These are phyloP conservation scores for Hyphopichia wangnamkhiaoensis DNA, from an alignment of 1,139 yeast species.

Conservation along the genomic window DNA sequence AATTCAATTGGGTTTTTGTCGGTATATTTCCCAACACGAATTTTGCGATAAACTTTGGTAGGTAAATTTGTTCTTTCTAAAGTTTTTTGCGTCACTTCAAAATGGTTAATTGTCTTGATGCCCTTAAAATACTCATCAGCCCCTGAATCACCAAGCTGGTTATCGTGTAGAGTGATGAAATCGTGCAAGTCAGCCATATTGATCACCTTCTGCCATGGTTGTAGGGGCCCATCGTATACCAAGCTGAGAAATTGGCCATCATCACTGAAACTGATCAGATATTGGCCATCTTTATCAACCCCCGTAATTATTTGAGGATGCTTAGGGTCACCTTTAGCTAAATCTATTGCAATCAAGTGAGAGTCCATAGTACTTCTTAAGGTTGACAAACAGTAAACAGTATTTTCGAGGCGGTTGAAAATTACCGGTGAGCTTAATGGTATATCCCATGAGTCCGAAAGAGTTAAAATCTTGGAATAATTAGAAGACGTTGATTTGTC, in stretches of 20 bases:
- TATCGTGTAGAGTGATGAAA: conserved; percentile 11
- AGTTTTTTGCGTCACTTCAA: conserved; percentile 21
- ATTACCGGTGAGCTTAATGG: conserved; percentile 54
- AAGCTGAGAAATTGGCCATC: conserved; percentile 58
- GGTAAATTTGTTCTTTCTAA: conserved; percentile 53
- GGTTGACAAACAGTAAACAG: conserved; percentile 67
- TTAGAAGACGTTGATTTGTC: conserved; percentile 43
- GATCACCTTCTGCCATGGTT: conserved; percentile 67
- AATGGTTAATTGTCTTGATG: conserved; percentile 34
- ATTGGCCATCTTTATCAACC: conserved; percentile 28
- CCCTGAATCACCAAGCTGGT: conserved; percentile 4
- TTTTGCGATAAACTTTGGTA: conserved; percentile 47
- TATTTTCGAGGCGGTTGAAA: conserved; percentile 51
- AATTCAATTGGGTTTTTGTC: conserved; percentile 47
- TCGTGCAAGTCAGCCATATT: conserved; percentile 39
- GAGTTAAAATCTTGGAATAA: conserved; percentile 54
- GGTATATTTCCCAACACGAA: conserved; percentile 42
- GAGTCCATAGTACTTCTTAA: conserved; percentile 34
- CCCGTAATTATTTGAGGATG: conserved; percentile 20
- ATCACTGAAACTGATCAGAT: conserved; percentile 46
- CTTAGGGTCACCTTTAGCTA: conserved; percentile 13
- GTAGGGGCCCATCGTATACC: conserved; percentile 60
- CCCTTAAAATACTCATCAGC: conserved; percentile 22
- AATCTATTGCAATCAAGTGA: conserved; percentile 29
- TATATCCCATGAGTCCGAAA: conserved; percentile 67